Percentiles rank a stretch among this genome's conserved stretches.
These are phyloP conservation scores for Hymenoscyphus fructigenus DNA, from an alignment of 2,329 filamentous ascomycete genomes.

Conservation along the genomic window DNA sequence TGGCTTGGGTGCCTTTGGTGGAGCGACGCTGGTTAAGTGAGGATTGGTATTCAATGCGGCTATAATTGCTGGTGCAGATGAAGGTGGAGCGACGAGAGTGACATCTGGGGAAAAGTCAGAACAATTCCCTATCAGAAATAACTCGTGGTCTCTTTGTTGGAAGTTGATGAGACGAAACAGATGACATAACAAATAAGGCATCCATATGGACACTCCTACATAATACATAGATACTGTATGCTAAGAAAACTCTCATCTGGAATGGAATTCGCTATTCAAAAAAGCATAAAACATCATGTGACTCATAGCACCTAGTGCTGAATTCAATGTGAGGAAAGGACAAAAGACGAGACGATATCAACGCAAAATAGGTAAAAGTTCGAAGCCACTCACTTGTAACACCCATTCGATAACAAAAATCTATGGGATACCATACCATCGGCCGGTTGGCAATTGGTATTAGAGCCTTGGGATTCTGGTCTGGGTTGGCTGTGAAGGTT, in stretches of 20 bases:
- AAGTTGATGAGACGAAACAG: not conserved
- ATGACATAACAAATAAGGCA: not conserved
- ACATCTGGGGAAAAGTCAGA: conserved; percentile 48
- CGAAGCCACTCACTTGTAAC: conserved; percentile 60
- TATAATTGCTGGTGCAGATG: conserved; percentile 64
- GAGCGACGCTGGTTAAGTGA: conserved; percentile 70
- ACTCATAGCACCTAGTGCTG: not conserved
- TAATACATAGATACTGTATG: too few relatives aligned
- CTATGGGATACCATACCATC: conserved; percentile 87
- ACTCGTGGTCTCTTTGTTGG: not conserved
- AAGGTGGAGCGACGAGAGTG: conserved; percentile 63
- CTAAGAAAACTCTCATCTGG: too few relatives aligned
- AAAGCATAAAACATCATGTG: not conserved
- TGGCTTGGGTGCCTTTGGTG: conserved; percentile 57
- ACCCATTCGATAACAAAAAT: conserved; percentile 81
- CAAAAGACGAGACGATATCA: not conserved
- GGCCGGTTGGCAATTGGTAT: conserved; percentile 80
- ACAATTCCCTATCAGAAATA: not conserved
- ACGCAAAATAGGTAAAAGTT: not conserved
- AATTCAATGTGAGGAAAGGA: not conserved
- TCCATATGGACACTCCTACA: not conserved
- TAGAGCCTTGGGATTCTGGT: conserved; percentile 79
- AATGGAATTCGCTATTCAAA: not conserved
- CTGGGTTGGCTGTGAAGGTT: conserved; percentile 77
- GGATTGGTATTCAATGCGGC: conserved; percentile 74